Percentiles rank a stretch among this genome's conserved stretches.
Evolutionary conservation across 2,329 filamentous ascomycete species (phyloP).

Genomic region (Fusarium sp.): DNA sequence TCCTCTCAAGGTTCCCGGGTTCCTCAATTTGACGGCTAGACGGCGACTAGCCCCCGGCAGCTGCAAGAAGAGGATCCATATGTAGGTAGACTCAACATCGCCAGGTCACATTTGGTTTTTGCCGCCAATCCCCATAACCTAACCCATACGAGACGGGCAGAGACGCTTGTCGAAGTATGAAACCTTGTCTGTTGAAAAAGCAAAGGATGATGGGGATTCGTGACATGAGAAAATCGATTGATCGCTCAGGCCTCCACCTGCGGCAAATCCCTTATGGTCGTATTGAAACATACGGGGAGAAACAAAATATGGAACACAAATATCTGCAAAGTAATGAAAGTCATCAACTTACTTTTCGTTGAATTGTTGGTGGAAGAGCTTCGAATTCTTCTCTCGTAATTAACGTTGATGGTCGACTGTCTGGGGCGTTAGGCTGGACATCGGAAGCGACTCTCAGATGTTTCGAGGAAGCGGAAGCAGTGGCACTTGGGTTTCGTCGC

Average conservation of each 20-base stretch:
- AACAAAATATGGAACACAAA: conserved; percentile 19
- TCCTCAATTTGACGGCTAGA: conserved; percentile 38
- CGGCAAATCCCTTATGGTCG: conserved; percentile 14
- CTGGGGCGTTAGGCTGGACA: conserved; percentile 28
- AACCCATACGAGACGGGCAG: conserved; percentile 10
- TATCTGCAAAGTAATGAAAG: conserved; percentile 28
- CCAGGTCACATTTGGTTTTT: conserved; percentile 33
- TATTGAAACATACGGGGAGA: conserved; percentile 14
- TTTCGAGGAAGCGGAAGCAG: conserved; percentile 34
- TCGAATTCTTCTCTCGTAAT: conserved; percentile 62
- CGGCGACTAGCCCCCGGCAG: conserved; percentile 46
- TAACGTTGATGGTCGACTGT: conserved; percentile 45
- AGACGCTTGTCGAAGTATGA: conserved; percentile 34
- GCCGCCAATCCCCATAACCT: conserved; percentile 33
- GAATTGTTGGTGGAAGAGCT: conserved; percentile 66
- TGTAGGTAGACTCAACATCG: conserved; percentile 33
- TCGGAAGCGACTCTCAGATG: conserved; percentile 47
- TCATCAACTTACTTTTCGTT: conserved; percentile 67
- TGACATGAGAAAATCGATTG: conserved; percentile 16
- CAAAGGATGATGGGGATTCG: conserved; percentile 8
- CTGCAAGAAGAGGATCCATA: conserved; percentile 36
- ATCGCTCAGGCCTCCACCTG: conserved; percentile 13
- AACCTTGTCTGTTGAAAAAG: conserved; percentile 11
- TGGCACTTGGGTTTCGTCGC: conserved; percentile 40
- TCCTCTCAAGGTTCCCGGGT: conserved; percentile 9